phyloP scores from a whole-genome alignment of 2,329 filamentous ascomycete species.

The Alternaria atra region DNA sequence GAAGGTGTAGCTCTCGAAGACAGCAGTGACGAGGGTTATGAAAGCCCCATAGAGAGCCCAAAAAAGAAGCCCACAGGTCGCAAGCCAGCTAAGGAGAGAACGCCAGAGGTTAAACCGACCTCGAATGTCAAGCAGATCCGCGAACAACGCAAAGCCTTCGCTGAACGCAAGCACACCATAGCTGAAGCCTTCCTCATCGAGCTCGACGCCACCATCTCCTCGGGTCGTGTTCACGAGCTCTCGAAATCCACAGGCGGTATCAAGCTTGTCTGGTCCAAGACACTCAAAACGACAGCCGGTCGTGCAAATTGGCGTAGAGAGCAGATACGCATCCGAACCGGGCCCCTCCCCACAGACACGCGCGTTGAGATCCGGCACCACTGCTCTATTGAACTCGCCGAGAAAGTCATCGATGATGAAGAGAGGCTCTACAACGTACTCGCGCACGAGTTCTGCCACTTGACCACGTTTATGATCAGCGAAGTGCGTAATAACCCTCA shows the following conservation, averaged over 20 bases:
- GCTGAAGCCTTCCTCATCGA: conserved; percentile 72
- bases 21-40: conserved; percentile 32
- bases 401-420: conserved; percentile 82
- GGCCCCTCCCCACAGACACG: conserved; percentile 33
- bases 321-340: conserved; percentile 48
- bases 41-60: conserved; percentile 35
- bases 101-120: neutral
- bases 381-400: conserved; percentile 85
- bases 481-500: conserved; percentile 80
- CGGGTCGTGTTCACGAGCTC: conserved; percentile 66
- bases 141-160: conserved; percentile 65
- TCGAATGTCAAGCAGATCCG: conserved; percentile 35
- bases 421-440: conserved; percentile 84
- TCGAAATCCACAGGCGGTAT: conserved; percentile 74
- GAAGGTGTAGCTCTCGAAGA: conserved; percentile 35
- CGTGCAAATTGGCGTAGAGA: conserved; percentile 61
- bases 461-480: conserved; percentile 89
- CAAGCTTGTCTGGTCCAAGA: conserved; percentile 76
- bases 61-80: conserved; percentile 19
- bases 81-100: conserved; percentile 24
- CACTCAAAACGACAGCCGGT: conserved; percentile 81
- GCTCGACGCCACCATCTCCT: conserved; percentile 72
- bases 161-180: conserved; percentile 67
- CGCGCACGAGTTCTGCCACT: conserved; percentile 96
- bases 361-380: conserved; percentile 61